Evolutionary conservation across 2,329 filamentous ascomycete genomes (phyloP).

Genomic region (Fusarium mundagurra): DNA sequence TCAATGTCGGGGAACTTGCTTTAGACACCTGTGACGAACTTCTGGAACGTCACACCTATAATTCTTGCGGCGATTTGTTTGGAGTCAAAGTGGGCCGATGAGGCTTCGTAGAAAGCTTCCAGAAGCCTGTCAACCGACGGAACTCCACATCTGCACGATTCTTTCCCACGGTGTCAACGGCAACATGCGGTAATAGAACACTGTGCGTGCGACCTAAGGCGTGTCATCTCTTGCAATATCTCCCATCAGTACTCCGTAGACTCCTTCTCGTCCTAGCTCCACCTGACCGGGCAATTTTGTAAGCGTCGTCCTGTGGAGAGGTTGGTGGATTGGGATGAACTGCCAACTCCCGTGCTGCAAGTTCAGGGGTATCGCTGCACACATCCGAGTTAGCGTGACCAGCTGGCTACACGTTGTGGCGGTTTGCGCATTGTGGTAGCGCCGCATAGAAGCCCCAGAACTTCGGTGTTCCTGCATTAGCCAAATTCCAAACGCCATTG

Average conservation of each 20-base stretch:
- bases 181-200: not conserved
- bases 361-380: conserved; percentile 36
- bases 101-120: conserved; percentile 44
- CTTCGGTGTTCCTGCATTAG: conserved; percentile 46
- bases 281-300: conserved; percentile 29
- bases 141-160: conserved; percentile 19
- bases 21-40: conserved; percentile 8
- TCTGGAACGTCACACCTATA: conserved; percentile 26
- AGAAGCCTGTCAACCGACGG: conserved; percentile 39
- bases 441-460: conserved; percentile 39
- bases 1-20: not conserved
- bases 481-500: conserved; percentile 38
- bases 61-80: conserved; percentile 31
- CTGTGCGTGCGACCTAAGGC: conserved; percentile 24
- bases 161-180: conserved; percentile 22
- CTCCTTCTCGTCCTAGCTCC: conserved; percentile 28
- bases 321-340: conserved; percentile 38
- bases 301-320: conserved; percentile 33
- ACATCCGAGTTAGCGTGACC: conserved; percentile 30
- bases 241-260: conserved; percentile 1
- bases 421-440: conserved; percentile 34
- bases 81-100: conserved; percentile 34
- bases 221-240: conserved; percentile 10
- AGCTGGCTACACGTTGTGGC: conserved; percentile 38
- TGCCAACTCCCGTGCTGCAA: conserved; percentile 41